A percentile compares a stretch with the other conserved stretches of the same genome.
Conservation (phyloP, 495 filamentous ascomycete genomes). For the Penicillium robsamsonii region DNA sequence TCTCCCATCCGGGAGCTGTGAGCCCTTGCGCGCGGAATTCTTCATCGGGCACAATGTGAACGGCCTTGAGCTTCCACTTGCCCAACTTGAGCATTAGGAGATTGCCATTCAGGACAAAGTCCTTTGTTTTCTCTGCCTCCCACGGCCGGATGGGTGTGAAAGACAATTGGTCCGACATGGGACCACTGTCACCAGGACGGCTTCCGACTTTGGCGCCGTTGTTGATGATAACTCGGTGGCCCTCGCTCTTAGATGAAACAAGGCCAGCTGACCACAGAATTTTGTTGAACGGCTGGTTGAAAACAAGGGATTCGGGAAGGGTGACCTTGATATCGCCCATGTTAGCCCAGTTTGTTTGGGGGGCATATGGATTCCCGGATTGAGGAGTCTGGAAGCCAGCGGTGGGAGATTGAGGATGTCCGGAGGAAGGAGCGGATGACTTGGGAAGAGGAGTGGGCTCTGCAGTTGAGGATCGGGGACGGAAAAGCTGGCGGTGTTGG, state of each 20-base stretch:
- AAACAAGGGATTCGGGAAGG: conserved; percentile 65
- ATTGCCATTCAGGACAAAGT: conserved; percentile 62
- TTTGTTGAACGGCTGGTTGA: conserved; percentile 57
- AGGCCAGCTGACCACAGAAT: conserved; percentile 69
- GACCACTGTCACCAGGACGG: conserved; percentile 48
- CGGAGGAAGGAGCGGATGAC: conserved; percentile 18
- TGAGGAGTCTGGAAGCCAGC: conserved; percentile 33
- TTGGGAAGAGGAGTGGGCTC: conserved; percentile 42
- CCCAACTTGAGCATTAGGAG: conserved; percentile 69
- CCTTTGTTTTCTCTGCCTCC: conserved; percentile 53
- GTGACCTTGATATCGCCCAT: conserved; percentile 52
- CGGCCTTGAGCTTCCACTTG: conserved; percentile 75
- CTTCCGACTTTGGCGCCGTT: conserved; percentile 66
- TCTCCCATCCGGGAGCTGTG: conserved; percentile 45
- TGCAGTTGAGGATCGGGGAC: conserved; percentile 38
- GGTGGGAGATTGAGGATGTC: conserved; percentile 21
- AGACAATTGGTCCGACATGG: conserved; percentile 57
- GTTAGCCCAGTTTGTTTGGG: conserved; percentile 47
- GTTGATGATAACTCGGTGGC: conserved; percentile 58
- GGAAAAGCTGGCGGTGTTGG: conserved; percentile 61
- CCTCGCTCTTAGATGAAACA: conserved; percentile 61
- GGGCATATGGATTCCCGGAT: conserved; percentile 42
- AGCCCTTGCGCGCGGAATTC: conserved; percentile 53
- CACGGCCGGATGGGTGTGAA: conserved; percentile 63
- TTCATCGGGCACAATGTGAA: conserved; percentile 69